Evolutionary conservation across 2,329 filamentous ascomycete species (phyloP), one percentile per base, ranked within the genome.

Genomic region (Aspergillus sclerotialis): DNA sequence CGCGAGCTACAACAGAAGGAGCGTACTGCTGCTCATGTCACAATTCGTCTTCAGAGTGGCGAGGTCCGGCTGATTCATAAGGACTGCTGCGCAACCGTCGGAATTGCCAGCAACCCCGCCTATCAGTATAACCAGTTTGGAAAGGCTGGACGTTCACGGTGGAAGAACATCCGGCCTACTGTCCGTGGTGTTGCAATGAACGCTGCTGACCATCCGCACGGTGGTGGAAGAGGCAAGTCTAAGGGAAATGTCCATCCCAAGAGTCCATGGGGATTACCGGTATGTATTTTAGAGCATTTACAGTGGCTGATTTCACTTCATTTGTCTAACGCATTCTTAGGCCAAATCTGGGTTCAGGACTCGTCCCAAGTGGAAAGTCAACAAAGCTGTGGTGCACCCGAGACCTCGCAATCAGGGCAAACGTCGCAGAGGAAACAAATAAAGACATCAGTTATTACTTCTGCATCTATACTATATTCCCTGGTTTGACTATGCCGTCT

Each of bases 181-280:
- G 92, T 98, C 28, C 81, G 93, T 71, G 93, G 92, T 82, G 69
- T 96, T 52, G 92, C 93, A 44, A 98, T 98, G 93, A 98, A 98
- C 71, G 88, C 90, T 79, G 84, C 80, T 52, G 92, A 98, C 57
- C 92, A 98, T 74, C 92, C 92, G 56, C 92, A 98, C 64, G 92
- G 92, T 76, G 92, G 92, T 84, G 92, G 92, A 66, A 80, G 93
- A 74, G 92, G 92, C 70, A 98, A 98, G 70, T 95, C 88, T 38
- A 98, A 98, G 85, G 88, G 92, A 78, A 94, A 95, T 60, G 80
- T 89, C 42, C 75, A 94, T 58, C 92, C 93, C 21, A 87, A 92
- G 52, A 94, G 87, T 67, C 92, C 92, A 39, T 98, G 93, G 92
- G 92, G 93, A 60, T 82, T 80, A 58, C 90, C 87, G 57, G 88